Evolutionary conservation across 768 basidiomycete species (phyloP), one percentile per base, ranked within the genome.

Genomic region (Leccinum variicolor): DNA sequence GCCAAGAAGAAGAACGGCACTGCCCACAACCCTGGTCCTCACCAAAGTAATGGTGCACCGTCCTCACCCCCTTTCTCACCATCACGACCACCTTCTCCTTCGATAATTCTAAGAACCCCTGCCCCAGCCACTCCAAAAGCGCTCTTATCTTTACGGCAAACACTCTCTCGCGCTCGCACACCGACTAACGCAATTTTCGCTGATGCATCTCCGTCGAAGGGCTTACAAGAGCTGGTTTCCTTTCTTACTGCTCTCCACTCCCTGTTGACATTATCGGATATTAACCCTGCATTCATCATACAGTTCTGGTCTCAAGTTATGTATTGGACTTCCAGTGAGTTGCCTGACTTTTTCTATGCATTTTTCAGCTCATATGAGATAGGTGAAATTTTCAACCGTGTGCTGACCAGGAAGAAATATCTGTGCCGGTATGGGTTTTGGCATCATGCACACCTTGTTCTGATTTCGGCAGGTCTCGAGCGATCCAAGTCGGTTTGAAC

Each of bases 261-360:
- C 13, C 74, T 98, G 31, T 78, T 99, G 15, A 82, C 85, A 21
- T 75, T 94, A 39, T 92, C 95, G 49, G 90, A 94, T 56, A 84
- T 98, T 62, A 98, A 98, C 68, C 93, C 97, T 14, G 86, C 83
- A 8, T 77, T 98, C 17, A 86, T 86, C 52, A 86, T 89, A 6
- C 97, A 99, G 70, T 80, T 95, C 51, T 96, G 94, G 86, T 95
- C 94, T 1, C 97, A 99, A 73, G 85, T 97, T n/a, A 88, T 97
- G 78, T 98, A 95, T 70, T 99, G 97, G 97, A 89, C 94, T 54
- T 88, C 94, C 23, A 92, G 94, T 91, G 79, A 79, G 86, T 64
- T 2, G 14, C n/a, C 70, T n/a, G 64, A 13, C 10, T 47, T 36
- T 39, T 19, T 15, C 23, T 29, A 26, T 54, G 29, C 19, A 52